phyloP scores from a whole-genome alignment of 2,329 filamentous ascomycete genomes.

The Fusarium nematophilum region DNA sequence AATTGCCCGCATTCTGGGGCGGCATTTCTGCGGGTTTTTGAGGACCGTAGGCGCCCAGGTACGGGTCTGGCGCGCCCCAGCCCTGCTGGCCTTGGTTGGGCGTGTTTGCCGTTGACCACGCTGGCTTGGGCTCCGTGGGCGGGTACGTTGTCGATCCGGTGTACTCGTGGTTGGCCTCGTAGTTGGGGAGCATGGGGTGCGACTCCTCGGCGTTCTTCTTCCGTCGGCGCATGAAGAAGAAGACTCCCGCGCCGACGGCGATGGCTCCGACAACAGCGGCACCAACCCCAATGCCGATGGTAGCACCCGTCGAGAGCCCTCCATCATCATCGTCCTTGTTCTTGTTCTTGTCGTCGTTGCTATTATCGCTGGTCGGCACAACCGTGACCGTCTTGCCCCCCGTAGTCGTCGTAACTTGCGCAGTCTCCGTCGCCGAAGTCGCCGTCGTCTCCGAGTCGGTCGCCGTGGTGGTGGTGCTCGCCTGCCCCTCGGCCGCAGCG shows the following conservation, averaged over 20 bases:
- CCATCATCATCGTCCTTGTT: slow-evolving; percentile 11
- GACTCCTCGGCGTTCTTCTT: slow-evolving; percentile 43
- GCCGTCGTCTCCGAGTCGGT: neutral
- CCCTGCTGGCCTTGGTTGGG: slow-evolving; percentile 3
- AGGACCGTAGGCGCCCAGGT: slow-evolving; percentile 17
- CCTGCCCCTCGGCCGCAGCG: slow-evolving; percentile 1
- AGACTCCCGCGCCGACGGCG: slow-evolving; percentile 36
- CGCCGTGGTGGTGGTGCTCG: slow-evolving; percentile 12
- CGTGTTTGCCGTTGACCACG: slow-evolving; percentile 14
- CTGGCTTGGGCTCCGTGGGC: slow-evolving; percentile 37
- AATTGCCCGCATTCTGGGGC: slow-evolving; percentile 4
- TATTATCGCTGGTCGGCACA: slow-evolving; percentile 12
- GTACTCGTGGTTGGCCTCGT: slow-evolving; percentile 26
- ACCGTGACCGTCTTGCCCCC: slow-evolving; percentile 25
- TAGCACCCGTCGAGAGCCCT: slow-evolving; percentile 50
- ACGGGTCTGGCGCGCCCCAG: slow-evolving; percentile 15
- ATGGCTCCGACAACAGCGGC: slow-evolving; percentile 46
- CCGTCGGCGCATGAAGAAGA: slow-evolving; percentile 46
- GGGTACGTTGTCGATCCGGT: slow-evolving; percentile 32
- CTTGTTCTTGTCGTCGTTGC: neutral
- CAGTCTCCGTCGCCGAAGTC: slow-evolving; percentile 6
- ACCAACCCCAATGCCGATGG: slow-evolving; percentile 55
- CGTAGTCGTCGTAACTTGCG: slow-evolving; percentile 19
- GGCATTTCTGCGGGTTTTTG: slow-evolving; percentile 24
- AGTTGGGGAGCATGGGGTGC: slow-evolving; percentile 46